Percentiles rank a stretch among this genome's conserved stretches.
phyloP scores from a whole-genome alignment of 2,329 filamentous ascomycete species.

The Byssochlamys sp. region DNA sequence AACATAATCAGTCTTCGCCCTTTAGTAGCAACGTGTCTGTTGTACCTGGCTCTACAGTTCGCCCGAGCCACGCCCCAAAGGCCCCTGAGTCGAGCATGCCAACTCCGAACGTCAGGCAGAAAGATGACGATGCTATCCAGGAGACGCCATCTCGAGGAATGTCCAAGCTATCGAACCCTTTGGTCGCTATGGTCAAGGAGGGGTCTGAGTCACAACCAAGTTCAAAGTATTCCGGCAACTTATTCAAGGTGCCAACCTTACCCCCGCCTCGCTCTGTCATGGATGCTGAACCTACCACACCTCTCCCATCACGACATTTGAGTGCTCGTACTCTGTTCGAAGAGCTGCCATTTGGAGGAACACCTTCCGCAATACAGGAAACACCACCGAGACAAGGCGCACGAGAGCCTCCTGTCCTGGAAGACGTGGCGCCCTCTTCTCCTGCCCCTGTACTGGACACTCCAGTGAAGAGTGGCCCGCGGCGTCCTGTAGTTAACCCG shows the following conservation, averaged over 20 bases:
- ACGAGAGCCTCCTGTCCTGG: not conserved
- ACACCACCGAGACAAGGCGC: constrained; percentile 6
- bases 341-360: not conserved
- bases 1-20: constrained; percentile 16
- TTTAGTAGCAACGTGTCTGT: constrained; percentile 20
- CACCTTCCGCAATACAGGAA: constrained; percentile 6
- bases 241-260: constrained; percentile 8
- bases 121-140: constrained; percentile 18
- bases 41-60: constrained; percentile 23
- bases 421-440: constrained; percentile 4
- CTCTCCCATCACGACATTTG: not conserved
- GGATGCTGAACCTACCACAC: not conserved
- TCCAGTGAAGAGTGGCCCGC: constrained; percentile 21
- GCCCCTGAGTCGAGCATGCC: not conserved
- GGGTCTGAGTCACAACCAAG: constrained; percentile 5
- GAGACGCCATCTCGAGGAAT: constrained; percentile 33
- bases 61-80: constrained; percentile 9
- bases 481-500: constrained; percentile 9
- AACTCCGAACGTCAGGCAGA: not conserved
- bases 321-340: not conserved
- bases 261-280: not conserved
- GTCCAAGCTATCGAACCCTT: constrained; percentile 12
- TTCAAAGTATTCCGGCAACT: constrained; percentile 5
- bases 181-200: constrained; percentile 5
- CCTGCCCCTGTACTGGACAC: constrained; percentile 19